Conservation (phyloP, 345 rosid species). For the Citrus inodora region DNA sequence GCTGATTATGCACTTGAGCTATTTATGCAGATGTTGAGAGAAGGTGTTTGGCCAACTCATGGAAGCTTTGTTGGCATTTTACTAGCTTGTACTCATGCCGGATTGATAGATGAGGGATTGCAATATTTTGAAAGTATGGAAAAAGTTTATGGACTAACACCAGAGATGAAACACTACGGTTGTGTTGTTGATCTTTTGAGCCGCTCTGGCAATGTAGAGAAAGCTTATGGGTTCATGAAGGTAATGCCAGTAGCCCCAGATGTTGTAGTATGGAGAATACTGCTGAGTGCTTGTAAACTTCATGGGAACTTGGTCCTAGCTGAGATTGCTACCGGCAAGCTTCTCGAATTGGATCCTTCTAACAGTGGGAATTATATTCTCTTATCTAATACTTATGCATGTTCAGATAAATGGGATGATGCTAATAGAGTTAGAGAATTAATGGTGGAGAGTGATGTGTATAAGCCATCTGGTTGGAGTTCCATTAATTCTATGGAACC, state of each 20-base stretch:
- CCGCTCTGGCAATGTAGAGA: conserved; percentile 47
- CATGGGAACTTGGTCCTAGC: conserved; percentile 55
- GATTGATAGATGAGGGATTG: conserved; percentile 49
- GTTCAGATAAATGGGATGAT: conserved; percentile 55
- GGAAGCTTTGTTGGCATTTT: conserved; percentile 54
- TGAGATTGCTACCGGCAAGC: conserved; percentile 44
- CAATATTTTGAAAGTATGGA: conserved; percentile 48
- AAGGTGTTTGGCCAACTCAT: conserved; percentile 40
- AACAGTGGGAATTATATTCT: conserved; percentile 65
- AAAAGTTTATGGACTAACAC: conserved; percentile 39
- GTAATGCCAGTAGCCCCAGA: conserved; percentile 42
- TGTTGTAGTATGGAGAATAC: conserved; percentile 59
- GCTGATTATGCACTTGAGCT: conserved; percentile 38
- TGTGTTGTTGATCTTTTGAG: conserved; percentile 68
- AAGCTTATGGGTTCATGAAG: conserved; percentile 51
- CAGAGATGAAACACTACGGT: conserved; percentile 68
- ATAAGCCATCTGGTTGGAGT: conserved; percentile 51
- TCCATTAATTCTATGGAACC: conserved; percentile 18
- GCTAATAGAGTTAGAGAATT: conserved; percentile 40
- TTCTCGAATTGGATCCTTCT: conserved; percentile 47
- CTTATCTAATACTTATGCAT: conserved; percentile 54
- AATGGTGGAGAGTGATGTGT: conserved; percentile 43
- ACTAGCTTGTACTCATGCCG: conserved; percentile 54
- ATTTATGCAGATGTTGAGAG: conserved; percentile 41
- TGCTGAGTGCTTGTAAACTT: conserved; percentile 60